Evolutionary conservation across 2,329 filamentous ascomycete species (phyloP).

Genomic region (Shiraia bambusicola): DNA sequence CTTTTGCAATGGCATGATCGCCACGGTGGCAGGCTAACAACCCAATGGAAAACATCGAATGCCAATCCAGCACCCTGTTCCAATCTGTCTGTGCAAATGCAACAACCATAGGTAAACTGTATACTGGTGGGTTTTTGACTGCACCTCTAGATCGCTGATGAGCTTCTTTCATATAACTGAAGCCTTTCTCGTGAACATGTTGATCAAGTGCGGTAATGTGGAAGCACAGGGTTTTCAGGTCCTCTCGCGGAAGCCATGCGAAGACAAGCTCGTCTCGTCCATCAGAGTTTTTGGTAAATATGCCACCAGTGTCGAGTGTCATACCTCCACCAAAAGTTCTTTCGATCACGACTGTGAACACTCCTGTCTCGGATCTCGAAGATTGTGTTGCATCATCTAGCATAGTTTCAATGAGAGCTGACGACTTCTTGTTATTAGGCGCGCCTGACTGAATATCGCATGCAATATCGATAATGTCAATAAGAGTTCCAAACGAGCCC

Average conservation of each 20-base stretch:
- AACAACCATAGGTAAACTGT: slow-evolving; percentile 23
- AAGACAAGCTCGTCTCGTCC: slow-evolving; percentile 53
- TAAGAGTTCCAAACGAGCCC: slow-evolving; percentile 66
- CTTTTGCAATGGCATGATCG: slow-evolving; percentile 59
- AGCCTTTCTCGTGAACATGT: slow-evolving; percentile 57
- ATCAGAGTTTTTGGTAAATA: slow-evolving; percentile 43
- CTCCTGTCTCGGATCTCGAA: slow-evolving; percentile 37
- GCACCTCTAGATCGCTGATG: slow-evolving; percentile 52
- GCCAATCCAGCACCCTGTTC: slow-evolving; percentile 66
- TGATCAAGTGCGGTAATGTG: slow-evolving; percentile 59
- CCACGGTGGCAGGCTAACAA: slow-evolving; percentile 70
- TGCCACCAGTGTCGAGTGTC: slow-evolving; percentile 47
- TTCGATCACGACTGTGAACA: slow-evolving; percentile 47
- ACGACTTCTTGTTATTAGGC: slow-evolving; percentile 61
- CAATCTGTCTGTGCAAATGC: slow-evolving; percentile 55
- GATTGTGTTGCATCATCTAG: slow-evolving; percentile 54
- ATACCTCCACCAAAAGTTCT: slow-evolving; percentile 37
- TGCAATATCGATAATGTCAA: slow-evolving; percentile 68
- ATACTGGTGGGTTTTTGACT: slow-evolving; percentile 20
- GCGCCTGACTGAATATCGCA: slow-evolving; percentile 67
- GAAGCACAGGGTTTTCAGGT: slow-evolving; percentile 62
- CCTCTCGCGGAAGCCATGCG: slow-evolving; percentile 61
- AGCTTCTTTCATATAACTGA: slow-evolving; percentile 60
- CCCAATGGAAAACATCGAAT: slow-evolving; percentile 70
- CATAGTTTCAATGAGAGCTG: slow-evolving; percentile 47